Conservation (phyloP, 305 asterid genomes). For the Fraxinus sp. region DNA sequence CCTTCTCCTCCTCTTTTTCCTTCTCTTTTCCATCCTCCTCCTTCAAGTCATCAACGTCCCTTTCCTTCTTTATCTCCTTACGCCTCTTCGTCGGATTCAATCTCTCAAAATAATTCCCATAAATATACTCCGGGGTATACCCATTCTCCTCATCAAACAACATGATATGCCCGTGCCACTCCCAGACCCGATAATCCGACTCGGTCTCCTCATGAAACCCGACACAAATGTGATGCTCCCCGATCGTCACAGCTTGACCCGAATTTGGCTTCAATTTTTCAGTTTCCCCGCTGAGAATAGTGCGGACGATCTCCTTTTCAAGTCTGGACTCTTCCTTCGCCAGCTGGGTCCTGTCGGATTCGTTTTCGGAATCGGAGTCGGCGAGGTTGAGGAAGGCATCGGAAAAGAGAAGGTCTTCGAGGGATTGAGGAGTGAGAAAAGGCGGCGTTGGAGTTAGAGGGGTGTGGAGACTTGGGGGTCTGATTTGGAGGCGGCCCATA, state of each 20-base stretch:
- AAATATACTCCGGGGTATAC: constrained; percentile 79
- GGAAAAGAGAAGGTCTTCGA: constrained; percentile 75
- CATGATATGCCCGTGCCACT: constrained; percentile 98
- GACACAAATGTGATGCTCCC: constrained; percentile 90
- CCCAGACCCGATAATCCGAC: constrained; percentile 92
- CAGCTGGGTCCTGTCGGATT: constrained; percentile 59
- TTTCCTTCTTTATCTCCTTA: constrained; percentile 18
- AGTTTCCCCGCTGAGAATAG: constrained; percentile 54
- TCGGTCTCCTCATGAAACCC: constrained; percentile 79
- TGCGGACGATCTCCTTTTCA: constrained; percentile 74
- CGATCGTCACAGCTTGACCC: constrained; percentile 78
- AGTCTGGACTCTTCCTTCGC: constrained; percentile 81
- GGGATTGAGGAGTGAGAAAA: constrained; percentile 46
- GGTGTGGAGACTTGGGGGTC: constrained; percentile 37
- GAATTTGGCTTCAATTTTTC: constrained; percentile 83
- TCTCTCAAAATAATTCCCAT: constrained; percentile 92
- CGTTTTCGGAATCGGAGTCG: constrained; percentile 51
- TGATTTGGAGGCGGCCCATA: constrained; percentile 72
- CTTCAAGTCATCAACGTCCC: constrained; percentile 23
- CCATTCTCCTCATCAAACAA: constrained; percentile 91
- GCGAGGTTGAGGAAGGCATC: constrained; percentile 57
- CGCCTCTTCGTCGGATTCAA: constrained; percentile 34
- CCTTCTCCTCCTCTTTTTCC: constrained; percentile 39
- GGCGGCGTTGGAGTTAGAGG: constrained; percentile 31
- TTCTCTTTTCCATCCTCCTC: constrained; percentile 19